These are phyloP conservation scores for Waltiozyma sp. DNA, from an alignment of 1,139 yeast species.

Conservation along the genomic window DNA sequence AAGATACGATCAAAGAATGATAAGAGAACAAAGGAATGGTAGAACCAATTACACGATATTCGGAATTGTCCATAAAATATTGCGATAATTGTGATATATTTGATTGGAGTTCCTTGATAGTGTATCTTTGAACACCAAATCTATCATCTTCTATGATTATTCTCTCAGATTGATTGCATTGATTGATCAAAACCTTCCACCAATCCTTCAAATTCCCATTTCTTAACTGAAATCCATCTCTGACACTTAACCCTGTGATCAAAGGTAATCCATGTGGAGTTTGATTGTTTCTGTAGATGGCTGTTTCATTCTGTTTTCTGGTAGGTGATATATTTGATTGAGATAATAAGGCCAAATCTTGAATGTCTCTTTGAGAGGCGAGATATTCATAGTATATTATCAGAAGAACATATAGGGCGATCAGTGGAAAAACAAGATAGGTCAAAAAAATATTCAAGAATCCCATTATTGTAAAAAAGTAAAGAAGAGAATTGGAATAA, in stretches of 20 bases:
- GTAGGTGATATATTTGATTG: conserved; percentile 51
- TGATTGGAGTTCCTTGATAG: neutral
- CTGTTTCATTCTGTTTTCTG: conserved; percentile 46
- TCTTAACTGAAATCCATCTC: conserved; percentile 51
- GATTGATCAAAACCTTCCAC: conserved; percentile 34
- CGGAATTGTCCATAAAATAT: conserved; percentile 7
- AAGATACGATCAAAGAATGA: conserved; percentile 21
- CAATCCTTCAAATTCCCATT: conserved; percentile 62
- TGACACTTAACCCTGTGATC: conserved; percentile 53
- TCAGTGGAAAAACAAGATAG: neutral
- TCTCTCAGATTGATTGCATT: conserved; percentile 4
- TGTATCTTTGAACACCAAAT: neutral
- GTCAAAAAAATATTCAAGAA: too few relatives aligned
- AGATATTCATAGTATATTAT: conserved; percentile 17
- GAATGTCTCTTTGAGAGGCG: conserved; percentile 36
- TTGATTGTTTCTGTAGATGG: conserved; percentile 53
- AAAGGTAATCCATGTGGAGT: conserved; percentile 52
- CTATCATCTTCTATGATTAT: neutral
- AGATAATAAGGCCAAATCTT: conserved; percentile 43
- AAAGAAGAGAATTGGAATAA: too few relatives aligned
- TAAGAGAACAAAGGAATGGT: conserved; percentile 16
- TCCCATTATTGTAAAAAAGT: too few relatives aligned
- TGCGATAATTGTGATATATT: conserved; percentile 1
- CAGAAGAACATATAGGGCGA: neutral
- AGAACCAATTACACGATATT: conserved; percentile 19